Base-by-base conservation (phyloP, 2,329 filamentous ascomycete genomes). In the Arthrobotrys entomopaga region DNA sequence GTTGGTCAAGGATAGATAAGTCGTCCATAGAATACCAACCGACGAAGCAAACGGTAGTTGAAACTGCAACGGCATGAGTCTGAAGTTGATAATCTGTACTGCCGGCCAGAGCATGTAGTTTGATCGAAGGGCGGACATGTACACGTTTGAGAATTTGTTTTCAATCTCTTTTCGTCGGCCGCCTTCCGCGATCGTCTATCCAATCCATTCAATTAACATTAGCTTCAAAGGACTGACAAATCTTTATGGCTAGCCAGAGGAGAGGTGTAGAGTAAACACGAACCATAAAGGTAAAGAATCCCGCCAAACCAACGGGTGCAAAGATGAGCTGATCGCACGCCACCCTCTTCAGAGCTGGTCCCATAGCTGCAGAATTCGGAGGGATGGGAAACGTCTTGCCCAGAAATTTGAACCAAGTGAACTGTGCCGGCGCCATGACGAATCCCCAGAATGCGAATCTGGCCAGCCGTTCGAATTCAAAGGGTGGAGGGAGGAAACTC, bases 11-110 rank as follows among this genome's bases (percentile, higher is more conserved):
- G 93, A 97, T 10, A 99, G 87, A 82, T 97, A 99, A 19, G 93
- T 94, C 10, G 95, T 98, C 95, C 94, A 98, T 38, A 93, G 93
- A 79, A 98, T 98, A 85, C 94, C 94, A 65, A 99, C 83, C 7
- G 92, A 96, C 15, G 94, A 97, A 7, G 97, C 94, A 80, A 99
- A 98, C 0, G 94, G 94, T 82, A 99, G 90, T 82, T 99, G 95
- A 82, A 95, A 96, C 81, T 96, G 93, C 61, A 98, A 90, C 13
- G 95, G 95, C 85, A 99, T 92, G 78, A 98, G 81, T 29, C 94
- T 88, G 84, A 99, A 99, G 84, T 99, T 99, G 83, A 99, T 87
- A 76, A 98, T 89, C 83, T 99, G 95, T 50, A 99, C 95, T 4
- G 91, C 88, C 22, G 95, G 95, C 95, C 95, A 99, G 22, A 99